Evolutionary conservation across 2,329 filamentous ascomycete species (phyloP).

Genomic region (Trichophyton schoenleinii): DNA sequence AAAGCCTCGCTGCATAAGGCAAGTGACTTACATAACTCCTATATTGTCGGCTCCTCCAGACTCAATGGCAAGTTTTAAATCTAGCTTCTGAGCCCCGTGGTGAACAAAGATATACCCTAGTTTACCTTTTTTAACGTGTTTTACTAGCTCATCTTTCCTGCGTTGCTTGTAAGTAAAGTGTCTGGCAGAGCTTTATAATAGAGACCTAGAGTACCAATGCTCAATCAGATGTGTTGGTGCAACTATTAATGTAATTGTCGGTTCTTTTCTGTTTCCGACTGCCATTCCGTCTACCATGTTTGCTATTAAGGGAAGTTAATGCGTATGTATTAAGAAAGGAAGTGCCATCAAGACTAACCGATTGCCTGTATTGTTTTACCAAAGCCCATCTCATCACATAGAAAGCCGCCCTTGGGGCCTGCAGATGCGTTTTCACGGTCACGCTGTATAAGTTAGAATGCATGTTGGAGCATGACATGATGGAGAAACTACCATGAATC

Average conservation of each 20-base stretch:
- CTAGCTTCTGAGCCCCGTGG: constrained; percentile 15
- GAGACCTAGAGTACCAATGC: constrained; percentile 22
- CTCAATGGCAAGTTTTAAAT: constrained; percentile 13
- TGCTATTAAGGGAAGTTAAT: constrained; percentile 14
- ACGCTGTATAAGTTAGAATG: constrained; percentile 15
- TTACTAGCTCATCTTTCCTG: constrained; percentile 22
- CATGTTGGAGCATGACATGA: not conserved
- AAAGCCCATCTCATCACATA: constrained; percentile 32
- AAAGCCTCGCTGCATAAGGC: not conserved
- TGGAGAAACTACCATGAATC: constrained; percentile 22
- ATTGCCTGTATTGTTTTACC: constrained; percentile 30
- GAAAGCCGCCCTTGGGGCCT: constrained; percentile 24
- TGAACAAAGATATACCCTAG: constrained; percentile 19
- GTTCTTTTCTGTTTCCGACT: constrained; percentile 12
- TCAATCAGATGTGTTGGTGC: constrained; percentile 22
- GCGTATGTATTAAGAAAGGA: constrained; percentile 4
- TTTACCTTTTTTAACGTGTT: constrained; percentile 19
- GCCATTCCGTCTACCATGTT: constrained; percentile 27
- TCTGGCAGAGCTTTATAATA: not conserved
- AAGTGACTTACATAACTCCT: constrained; percentile 18
- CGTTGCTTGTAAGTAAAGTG: not conserved
- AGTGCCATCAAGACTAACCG: constrained; percentile 13
- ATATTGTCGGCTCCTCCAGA: constrained; percentile 12
- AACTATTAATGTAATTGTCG: constrained; percentile 26
- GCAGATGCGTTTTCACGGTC: constrained; percentile 19